Evolutionary conservation across 495 filamentous ascomycete species (phyloP).

Genomic region (Penicillium arizonense): DNA sequence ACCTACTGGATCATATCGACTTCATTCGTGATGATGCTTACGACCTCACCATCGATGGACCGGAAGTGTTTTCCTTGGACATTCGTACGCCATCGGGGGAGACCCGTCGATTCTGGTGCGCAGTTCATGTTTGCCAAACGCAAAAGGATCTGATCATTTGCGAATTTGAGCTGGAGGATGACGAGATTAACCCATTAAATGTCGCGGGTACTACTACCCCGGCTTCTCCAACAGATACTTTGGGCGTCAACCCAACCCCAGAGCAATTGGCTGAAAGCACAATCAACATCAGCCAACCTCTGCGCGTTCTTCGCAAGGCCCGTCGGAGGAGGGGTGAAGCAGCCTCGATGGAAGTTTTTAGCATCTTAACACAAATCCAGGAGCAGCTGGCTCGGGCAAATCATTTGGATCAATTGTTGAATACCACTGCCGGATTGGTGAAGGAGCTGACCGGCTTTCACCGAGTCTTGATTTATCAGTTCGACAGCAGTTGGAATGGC

Average conservation of each 20-base stretch:
- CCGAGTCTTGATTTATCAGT: constrained; percentile 92
- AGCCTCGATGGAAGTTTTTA: constrained; percentile 90
- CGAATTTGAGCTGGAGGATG: constrained; percentile 90
- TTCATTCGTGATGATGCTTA: constrained; percentile 74
- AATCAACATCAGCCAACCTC: constrained; percentile 67
- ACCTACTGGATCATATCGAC: constrained; percentile 80
- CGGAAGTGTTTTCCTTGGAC: constrained; percentile 81
- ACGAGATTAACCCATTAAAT: constrained; percentile 66
- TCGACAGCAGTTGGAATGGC: constrained; percentile 80
- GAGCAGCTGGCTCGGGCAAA: constrained; percentile 45
- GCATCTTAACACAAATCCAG: constrained; percentile 71
- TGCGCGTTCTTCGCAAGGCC: constrained; percentile 76
- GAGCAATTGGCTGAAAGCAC: constrained; percentile 72
- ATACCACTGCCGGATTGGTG: constrained; percentile 36
- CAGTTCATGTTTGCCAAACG: constrained; percentile 68
- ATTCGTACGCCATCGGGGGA: constrained; percentile 54
- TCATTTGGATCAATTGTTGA: constrained; percentile 55
- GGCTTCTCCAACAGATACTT: constrained; percentile 68
- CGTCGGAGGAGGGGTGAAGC: constrained; percentile 77
- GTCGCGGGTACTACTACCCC: constrained; percentile 54
- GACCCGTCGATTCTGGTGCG: constrained; percentile 79
- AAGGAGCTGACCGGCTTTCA: constrained; percentile 91
- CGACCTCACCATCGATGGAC: constrained; percentile 71
- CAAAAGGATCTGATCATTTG: constrained; percentile 76
- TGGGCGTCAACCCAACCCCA: constrained; percentile 63